phyloP scores from a whole-genome alignment of 2,329 filamentous ascomycete species.

The Aspergillus fructus region DNA sequence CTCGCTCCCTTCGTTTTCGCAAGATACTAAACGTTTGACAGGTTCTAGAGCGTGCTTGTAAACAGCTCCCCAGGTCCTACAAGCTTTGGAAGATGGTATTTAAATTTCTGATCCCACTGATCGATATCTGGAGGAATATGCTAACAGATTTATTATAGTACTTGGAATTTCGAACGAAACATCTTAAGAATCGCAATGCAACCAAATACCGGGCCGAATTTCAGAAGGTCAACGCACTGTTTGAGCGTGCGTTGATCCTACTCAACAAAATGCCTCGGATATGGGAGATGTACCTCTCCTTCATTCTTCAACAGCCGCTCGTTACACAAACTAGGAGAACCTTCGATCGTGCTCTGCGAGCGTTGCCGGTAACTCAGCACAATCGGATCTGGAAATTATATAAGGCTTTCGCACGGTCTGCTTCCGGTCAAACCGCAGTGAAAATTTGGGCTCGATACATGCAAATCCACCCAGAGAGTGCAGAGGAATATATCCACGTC shows the following conservation, averaged over 20 bases:
- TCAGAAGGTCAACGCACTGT: conserved; percentile 90
- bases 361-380: conserved; percentile 91
- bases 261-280: conserved; percentile 98
- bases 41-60: conserved; percentile 86
- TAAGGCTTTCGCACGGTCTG: conserved; percentile 84
- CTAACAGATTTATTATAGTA: conserved; percentile 57
- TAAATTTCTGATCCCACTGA: conserved; percentile 12
- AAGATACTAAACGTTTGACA: conserved; percentile 19
- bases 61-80: conserved; percentile 87
- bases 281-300: conserved; percentile 96
- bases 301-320: conserved; percentile 86
- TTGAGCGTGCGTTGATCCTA: conserved; percentile 86
- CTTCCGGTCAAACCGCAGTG: conserved; percentile 83
- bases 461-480: conserved; percentile 93
- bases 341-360: conserved; percentile 88
- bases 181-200: conserved; percentile 79
- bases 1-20: not conserved
- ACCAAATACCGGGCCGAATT: conserved; percentile 77
- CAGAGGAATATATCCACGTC: conserved; percentile 92
- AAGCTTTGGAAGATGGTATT: conserved; percentile 94
- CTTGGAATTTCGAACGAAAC: conserved; percentile 77
- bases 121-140: conserved; percentile 15
- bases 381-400: conserved; percentile 94
- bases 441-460: conserved; percentile 95
- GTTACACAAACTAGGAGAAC: conserved; percentile 82